Evolutionary conservation across 345 rosid genomes (phyloP), one percentile per base, ranked within the genome.

Genomic region (Camelina neglecta): DNA sequence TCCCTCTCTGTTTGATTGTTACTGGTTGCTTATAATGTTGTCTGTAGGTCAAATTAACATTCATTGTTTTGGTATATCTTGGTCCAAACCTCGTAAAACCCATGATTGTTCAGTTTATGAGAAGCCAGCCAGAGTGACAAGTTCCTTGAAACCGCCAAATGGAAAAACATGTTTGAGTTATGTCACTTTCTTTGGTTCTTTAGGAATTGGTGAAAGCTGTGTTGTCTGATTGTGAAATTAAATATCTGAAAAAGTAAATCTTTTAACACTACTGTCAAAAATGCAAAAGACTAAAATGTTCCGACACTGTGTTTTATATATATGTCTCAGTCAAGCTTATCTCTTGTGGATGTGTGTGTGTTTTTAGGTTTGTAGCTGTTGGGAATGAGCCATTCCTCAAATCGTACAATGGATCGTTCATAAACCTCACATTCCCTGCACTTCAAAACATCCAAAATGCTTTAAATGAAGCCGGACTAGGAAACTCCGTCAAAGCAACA

Each of bases 371-470:
- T 44, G 94, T 92, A 8, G 96, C 92, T 1, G 93, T 92, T 26
- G 96, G 97, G 26, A 88, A 88, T 41, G 93, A 90, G 79, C 97
- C 96, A 13, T 93, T 90, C 65, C 88, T 93, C 11, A 77, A 75
- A 24, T 12, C 94, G 23, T 93, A 90, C 80, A 89, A 89, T 36
- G 86, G 85, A 23, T 63, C 93, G 1, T 90, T 83, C 77, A 7
- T 86, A 20, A 88, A 90, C 62, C 45, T 56, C 58, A 92, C 94
- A 13, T 80, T 86, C 55, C 96, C 96, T 26, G 97, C 94, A 23
- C 94, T 93, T 73, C 83, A 83, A 60, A 93, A 93, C 83, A 89
- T 93, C 51, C 96, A 93, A 44, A 90, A 88, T 73, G 97, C 96
- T 66, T 80, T 93, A 23, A 90, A 90, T 39, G 96, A 82, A 31